Evolutionary conservation across 345 rosid species (phyloP).

Genomic region (Sonneratia alba): DNA sequence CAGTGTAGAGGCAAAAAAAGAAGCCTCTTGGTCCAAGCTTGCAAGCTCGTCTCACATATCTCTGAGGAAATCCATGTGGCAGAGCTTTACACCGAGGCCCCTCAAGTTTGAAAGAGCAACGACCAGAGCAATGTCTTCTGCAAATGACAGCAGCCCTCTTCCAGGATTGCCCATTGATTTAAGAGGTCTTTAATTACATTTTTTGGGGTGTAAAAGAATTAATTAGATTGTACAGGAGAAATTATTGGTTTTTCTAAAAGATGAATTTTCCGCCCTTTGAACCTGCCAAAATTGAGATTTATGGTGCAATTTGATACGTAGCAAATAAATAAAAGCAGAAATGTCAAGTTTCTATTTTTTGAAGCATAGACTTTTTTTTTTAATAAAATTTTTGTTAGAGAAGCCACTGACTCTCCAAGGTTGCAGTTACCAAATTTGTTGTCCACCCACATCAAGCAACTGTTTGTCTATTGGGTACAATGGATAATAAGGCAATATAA

Average conservation of each 20-base stretch:
- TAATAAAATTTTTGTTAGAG: not conserved
- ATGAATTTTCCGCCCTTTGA: not conserved
- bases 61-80: constrained; percentile 16
- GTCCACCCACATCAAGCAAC: not conserved
- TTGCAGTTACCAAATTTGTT: not conserved
- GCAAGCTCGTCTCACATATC: constrained; percentile 29
- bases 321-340: not conserved
- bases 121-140: constrained; percentile 21
- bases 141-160: constrained; percentile 17
- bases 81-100: constrained; percentile 14
- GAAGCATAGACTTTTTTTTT: not conserved
- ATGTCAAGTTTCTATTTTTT: not conserved
- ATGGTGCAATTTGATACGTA: not conserved
- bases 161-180: constrained; percentile 49
- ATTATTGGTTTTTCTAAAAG: not conserved
- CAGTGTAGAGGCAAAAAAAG: constrained; percentile 13
- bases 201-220: not conserved
- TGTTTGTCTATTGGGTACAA: not conserved
- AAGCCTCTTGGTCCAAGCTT: constrained; percentile 28
- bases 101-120: constrained; percentile 15
- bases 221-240: not conserved
- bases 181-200: constrained; percentile 23
- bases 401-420: not conserved
- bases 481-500: not conserved
- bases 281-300: not conserved